phyloP scores from a whole-genome alignment of 1,139 yeast species.

The Scheffersomyces insectosa region DNA sequence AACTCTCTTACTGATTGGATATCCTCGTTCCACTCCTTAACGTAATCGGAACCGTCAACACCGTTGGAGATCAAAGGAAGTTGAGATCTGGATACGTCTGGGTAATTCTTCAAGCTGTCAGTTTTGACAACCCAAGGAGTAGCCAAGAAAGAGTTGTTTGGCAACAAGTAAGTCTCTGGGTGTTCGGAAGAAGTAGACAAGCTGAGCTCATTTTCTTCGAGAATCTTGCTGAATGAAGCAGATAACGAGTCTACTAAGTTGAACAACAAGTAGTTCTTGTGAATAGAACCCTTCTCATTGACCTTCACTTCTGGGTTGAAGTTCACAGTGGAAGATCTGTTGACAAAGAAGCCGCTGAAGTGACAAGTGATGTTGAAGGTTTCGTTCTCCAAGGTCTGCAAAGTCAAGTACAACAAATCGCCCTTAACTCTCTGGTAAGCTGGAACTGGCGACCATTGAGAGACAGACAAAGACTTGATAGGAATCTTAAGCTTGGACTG shows the following conservation, averaged over 20 bases:
- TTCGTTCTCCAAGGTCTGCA: slow-evolving; percentile 81
- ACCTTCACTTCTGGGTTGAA: slow-evolving; percentile 66
- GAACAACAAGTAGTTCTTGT: slow-evolving; percentile 49
- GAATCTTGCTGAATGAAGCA: slow-evolving; percentile 45
- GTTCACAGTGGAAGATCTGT: slow-evolving; percentile 62
- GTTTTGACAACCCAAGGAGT: slow-evolving; percentile 74
- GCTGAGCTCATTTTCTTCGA: slow-evolving; percentile 41
- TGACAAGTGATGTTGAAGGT: slow-evolving; percentile 76
- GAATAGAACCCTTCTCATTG: slow-evolving; percentile 37
- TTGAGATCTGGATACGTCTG: slow-evolving; percentile 69
- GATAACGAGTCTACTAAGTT: slow-evolving; percentile 56
- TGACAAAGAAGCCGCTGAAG: slow-evolving; percentile 75
- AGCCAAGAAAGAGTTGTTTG: slow-evolving; percentile 60
- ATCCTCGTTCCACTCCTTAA: slow-evolving; percentile 89
- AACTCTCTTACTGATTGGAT: slow-evolving; percentile 79
- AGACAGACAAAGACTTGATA: slow-evolving; percentile 58
- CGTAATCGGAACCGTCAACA: slow-evolving; percentile 56
- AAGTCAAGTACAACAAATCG: slow-evolving; percentile 73
- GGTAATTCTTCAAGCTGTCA: slow-evolving; percentile 24
- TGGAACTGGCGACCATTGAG: slow-evolving; percentile 93
- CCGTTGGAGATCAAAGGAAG: slow-evolving; percentile 55
- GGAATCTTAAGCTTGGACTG: slow-evolving; percentile 32
- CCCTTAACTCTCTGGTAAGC: slow-evolving; percentile 63
- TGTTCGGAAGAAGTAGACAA: slow-evolving; percentile 49
- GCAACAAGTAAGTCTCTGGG: slow-evolving; percentile 58